These are phyloP conservation scores for slime mould (Dictyostelium discoideum) DNA, from an alignment of 78 protist genomes.

Conservation along the genomic window DNA sequence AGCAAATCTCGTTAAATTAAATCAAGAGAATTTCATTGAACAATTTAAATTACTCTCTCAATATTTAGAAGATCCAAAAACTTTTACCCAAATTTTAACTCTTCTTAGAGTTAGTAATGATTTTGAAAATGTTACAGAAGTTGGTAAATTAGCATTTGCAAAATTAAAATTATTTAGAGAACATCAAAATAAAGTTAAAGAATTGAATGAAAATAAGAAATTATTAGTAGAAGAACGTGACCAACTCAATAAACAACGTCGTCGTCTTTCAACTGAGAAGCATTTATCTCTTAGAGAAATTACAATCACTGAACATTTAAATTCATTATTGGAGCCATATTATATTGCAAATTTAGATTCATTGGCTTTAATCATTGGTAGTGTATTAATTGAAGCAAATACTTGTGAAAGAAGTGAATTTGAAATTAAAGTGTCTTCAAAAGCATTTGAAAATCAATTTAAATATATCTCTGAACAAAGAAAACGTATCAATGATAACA, in stretches of 20 bases:
- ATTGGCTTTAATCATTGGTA: not conserved
- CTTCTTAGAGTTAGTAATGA: not conserved
- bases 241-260: conserved; percentile 23
- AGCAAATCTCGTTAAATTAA: not conserved
- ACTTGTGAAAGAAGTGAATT: conserved; percentile 28
- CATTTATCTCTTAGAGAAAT: conserved; percentile 2
- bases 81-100: not conserved
- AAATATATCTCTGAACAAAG: conserved; percentile 1
- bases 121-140: not conserved
- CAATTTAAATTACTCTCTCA: not conserved
- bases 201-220: not conserved
- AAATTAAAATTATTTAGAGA: not conserved
- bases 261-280: conserved; percentile 47
- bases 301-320: not conserved
- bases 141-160: conserved; percentile 38
- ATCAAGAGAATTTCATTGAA: conserved; percentile 14
- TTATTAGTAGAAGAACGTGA: not conserved
- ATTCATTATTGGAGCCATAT: not conserved
- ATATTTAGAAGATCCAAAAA: conserved; percentile 50
- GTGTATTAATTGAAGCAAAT: not conserved
- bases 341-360: not conserved
- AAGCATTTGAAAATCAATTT: not conserved
- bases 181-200: not conserved
- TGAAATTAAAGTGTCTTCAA: not conserved
- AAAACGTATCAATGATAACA: not conserved